Evolutionary conservation across 805 yeast genomes (phyloP), one percentile per base, ranked within the genome.

Genomic region (Yarrowia porcina): DNA sequence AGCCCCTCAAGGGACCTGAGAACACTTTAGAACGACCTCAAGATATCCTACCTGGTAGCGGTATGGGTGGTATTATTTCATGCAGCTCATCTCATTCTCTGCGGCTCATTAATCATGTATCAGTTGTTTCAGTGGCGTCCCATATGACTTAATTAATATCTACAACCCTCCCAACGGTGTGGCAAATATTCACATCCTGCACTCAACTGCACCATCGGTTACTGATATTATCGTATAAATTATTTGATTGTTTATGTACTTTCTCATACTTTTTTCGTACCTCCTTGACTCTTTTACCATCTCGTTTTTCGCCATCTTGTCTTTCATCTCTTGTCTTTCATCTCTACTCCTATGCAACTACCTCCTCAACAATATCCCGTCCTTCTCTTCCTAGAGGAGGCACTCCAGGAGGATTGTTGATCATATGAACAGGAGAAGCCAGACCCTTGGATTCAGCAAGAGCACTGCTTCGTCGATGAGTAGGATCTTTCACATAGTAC

Each of bases 371-470:
- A 28, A 39, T 56, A 12, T 56, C 61, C 30, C 89, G 80, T 6
- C 91, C 90, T 70, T 89, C 94, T 72, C 94, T 82, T 67, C 87
- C 92, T 52, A 88, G 74, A 0, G 94, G 94, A 1, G 96, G 96
- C 3, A 88, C 83, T 21, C 82, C 83, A 5, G 69, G 63, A 33
- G 64, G 32, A 8, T 69, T 66, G 38, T 66, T 67, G 11, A 64
- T 63, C 9, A 84, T 80, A 0, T 97, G 97, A 15, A 92, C 88
- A 1, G 96, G 87, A 25, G 97, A 96, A 82, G 93, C 90, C 61
- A 94, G 83, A 57, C 99, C 99, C 74, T 90, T 90, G 67, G 89
- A 83, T 74, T 89, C 90, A 17, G 97, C 97, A 69, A 90, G 85
- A 11, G 84, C 86, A 23, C 92, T 83, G 23, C 89, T 85, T 73